A percentile compares a stretch with the other conserved stretches of the same genome.
Conservation (phyloP, 2,329 filamentous ascomycete genomes). For the Stagonosporopsis rhizophila region DNA sequence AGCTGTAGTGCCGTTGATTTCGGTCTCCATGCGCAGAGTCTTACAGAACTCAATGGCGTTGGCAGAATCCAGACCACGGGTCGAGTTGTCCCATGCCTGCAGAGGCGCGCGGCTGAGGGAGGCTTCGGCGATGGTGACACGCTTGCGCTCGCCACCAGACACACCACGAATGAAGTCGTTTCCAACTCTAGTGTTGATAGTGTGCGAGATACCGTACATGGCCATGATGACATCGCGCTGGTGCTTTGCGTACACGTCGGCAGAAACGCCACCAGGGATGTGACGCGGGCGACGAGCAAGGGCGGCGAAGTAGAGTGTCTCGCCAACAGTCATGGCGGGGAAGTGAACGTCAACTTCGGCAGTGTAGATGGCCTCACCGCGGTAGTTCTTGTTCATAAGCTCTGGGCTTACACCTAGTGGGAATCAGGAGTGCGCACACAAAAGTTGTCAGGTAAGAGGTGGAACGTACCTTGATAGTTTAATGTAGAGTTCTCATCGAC, state of each 20-base stretch:
- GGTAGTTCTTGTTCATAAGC: constrained; percentile 79
- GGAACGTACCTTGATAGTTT: constrained; percentile 74
- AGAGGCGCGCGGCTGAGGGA: constrained; percentile 68
- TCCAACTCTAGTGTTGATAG: constrained; percentile 73
- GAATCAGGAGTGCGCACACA: constrained; percentile 18
- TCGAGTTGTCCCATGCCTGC: constrained; percentile 82
- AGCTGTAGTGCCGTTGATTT: constrained; percentile 70
- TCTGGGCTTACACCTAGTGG: constrained; percentile 66
- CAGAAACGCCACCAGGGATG: constrained; percentile 65
- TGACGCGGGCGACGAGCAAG: constrained; percentile 70
- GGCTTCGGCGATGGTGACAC: constrained; percentile 83
- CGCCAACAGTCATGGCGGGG: constrained; percentile 76
- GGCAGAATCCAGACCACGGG: constrained; percentile 75
- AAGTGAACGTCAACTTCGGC: constrained; percentile 86
- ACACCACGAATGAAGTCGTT: constrained; percentile 79
- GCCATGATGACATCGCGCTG: constrained; percentile 74
- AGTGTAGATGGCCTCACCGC: constrained; percentile 86
- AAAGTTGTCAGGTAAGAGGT: too few relatives aligned
- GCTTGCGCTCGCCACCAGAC: constrained; percentile 78
- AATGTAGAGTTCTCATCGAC: constrained; percentile 74
- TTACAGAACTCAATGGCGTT: constrained; percentile 79
- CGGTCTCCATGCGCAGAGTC: constrained; percentile 71
- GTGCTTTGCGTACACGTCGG: constrained; percentile 65
- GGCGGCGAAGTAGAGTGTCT: constrained; percentile 80
- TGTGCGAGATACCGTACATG: constrained; percentile 73